Evolutionary conservation across 139 green algal genomes (phyloP), one percentile per base, ranked within the genome.

Genomic region (Pycnococcus provasolii): DNA sequence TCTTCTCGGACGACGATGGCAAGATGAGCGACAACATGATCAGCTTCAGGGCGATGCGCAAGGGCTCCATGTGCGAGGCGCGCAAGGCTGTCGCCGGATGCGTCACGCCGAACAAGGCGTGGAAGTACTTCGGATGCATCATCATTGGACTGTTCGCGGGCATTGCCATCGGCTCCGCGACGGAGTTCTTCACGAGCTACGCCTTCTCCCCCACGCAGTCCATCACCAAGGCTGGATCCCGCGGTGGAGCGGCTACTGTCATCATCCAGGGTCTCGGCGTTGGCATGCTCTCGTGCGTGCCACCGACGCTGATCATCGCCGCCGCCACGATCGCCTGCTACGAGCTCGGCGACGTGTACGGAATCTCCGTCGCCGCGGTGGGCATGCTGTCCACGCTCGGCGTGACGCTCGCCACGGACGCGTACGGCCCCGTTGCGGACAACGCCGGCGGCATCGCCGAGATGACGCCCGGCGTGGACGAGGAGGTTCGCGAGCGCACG

Each of bases 401-500:
- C 45, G 64, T 75, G n/a, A 67, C 66, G 42, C 70, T 87, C 47
- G 66, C 80, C 41, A 84, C 71, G 43, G 80, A 87, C 53, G 73
- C 72, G 1, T 85, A 80, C 66, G 81, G 67, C 26, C 68, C 68
- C 45, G 52, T 74, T 45, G 64, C 63, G 2, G 82, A 88, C 75
- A 87, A 87, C 60, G 81, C 81, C 39, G 81, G 81, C 53, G 82
- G 80, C 60, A 83, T 86, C 51, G 80, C 77, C 3, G 82, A 86
- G 67, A 86, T 88, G 82, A 45, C 73, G 1, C 44, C 62, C 13
- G 89, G 84, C 77, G 90, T 95, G 85, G 86, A 87, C 53, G 89
- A 95, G 77, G 87, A 66, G n/a, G 80, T 85, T 41, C 70, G 81
- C 68, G 79, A 87, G 41, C 64, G 68, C 71, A 85, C 81, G 41